Percentiles rank a stretch among this genome's conserved stretches.
These are phyloP conservation scores for Macrophomina phaseolina DNA, from an alignment of 2,329 filamentous ascomycete species.

Conservation along the genomic window DNA sequence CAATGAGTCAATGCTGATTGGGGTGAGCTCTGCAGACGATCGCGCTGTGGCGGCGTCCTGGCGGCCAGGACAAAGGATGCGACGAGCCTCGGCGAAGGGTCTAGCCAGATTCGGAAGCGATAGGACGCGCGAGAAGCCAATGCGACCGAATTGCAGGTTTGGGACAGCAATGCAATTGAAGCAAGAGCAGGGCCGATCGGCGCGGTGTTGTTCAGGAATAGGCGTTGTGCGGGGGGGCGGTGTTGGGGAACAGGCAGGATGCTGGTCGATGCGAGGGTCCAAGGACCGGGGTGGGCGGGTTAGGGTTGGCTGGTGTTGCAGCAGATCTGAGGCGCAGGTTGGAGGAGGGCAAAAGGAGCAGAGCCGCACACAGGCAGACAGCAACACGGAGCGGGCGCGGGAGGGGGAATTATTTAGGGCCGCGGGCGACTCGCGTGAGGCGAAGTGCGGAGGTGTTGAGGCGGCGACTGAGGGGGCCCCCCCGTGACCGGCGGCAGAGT, in stretches of 20 bases:
- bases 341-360: neutral
- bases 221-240: neutral
- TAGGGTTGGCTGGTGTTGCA: conserved; percentile 1
- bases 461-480: neutral
- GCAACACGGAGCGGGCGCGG: neutral
- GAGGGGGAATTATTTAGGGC: neutral
- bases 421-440: conserved; percentile 14
- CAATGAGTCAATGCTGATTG: neutral
- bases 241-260: conserved; percentile 8
- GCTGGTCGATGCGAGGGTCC: conserved; percentile 13
- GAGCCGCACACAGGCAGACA: neutral
- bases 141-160: neutral
- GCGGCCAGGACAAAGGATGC: neutral
- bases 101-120: neutral
- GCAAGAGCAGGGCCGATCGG: neutral
- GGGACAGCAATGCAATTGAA: neutral
- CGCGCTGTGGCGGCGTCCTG: neutral
- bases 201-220: neutral
- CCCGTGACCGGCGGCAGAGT: conserved; percentile 17
- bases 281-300: conserved; percentile 1
- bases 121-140: neutral
- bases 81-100: neutral
- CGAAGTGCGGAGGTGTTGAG: conserved; percentile 19
- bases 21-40: neutral
- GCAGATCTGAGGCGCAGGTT: neutral